Evolutionary conservation across 2,329 filamentous ascomycete genomes (phyloP).

Genomic region (Pseudogymnoascus sp.): DNA sequence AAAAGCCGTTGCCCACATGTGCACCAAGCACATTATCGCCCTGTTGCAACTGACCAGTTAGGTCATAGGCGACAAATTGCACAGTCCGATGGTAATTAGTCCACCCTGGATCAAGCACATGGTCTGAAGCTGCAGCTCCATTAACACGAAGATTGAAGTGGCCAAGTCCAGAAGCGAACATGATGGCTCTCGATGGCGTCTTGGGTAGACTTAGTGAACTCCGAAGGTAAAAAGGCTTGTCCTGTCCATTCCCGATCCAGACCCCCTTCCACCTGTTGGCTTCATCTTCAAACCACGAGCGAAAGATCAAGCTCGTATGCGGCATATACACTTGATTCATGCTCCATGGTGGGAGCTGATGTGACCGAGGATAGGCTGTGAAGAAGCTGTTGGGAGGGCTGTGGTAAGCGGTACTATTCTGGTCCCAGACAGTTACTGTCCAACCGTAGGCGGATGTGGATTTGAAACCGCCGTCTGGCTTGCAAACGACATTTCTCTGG

Average conservation of each 20-base stretch:
- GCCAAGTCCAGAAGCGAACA: slow-evolving; percentile 32
- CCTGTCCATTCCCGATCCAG: slow-evolving; percentile 33
- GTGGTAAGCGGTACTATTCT: slow-evolving; percentile 21
- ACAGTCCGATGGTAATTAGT: slow-evolving; percentile 34
- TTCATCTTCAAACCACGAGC: slow-evolving; percentile 35
- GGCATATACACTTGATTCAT: slow-evolving; percentile 38
- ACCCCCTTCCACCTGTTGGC: slow-evolving; percentile 33
- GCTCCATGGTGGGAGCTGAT: slow-evolving; percentile 32
- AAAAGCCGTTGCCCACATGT: slow-evolving; percentile 38
- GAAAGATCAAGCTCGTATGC: slow-evolving; percentile 34
- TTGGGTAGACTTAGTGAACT: slow-evolving; percentile 25
- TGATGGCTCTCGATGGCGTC: slow-evolving; percentile 28
- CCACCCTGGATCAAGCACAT: slow-evolving; percentile 34
- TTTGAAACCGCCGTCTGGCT: slow-evolving; percentile 27
- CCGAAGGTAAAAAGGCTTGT: slow-evolving; percentile 34
- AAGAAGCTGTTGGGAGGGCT: slow-evolving; percentile 31
- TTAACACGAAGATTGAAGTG: slow-evolving; percentile 34
- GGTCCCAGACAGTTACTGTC: slow-evolving; percentile 32
- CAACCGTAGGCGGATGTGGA: slow-evolving; percentile 32
- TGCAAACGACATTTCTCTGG: slow-evolving; percentile 26
- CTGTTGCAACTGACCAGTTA: slow-evolving; percentile 27
- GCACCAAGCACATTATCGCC: slow-evolving; percentile 31
- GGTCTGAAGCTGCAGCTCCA: slow-evolving; percentile 27
- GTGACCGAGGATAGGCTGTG: slow-evolving; percentile 31
- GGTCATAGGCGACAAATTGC: slow-evolving; percentile 37